These are phyloP conservation scores for Alternaria atra DNA, from an alignment of 2,329 filamentous ascomycete species.

Conservation along the genomic window DNA sequence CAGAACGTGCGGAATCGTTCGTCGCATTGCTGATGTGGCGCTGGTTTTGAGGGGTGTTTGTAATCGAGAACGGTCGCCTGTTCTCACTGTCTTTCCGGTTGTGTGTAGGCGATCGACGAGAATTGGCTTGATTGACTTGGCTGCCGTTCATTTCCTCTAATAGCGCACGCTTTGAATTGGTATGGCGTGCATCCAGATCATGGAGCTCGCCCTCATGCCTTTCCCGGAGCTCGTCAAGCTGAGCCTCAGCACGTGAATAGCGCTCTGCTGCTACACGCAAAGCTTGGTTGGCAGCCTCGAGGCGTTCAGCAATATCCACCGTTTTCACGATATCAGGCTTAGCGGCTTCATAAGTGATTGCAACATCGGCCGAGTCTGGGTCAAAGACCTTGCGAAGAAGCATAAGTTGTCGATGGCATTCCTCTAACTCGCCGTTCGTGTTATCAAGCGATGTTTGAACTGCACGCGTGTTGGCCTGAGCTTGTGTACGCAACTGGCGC, in stretches of 20 bases:
- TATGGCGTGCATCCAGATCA: slow-evolving; percentile 69
- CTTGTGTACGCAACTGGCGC: slow-evolving; percentile 82
- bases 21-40: slow-evolving; percentile 72
- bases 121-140: slow-evolving; percentile 67
- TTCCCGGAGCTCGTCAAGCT: slow-evolving; percentile 79
- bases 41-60: slow-evolving; percentile 77
- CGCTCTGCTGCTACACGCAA: slow-evolving; percentile 84
- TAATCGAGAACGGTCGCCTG: slow-evolving; percentile 72
- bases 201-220: slow-evolving; percentile 76
- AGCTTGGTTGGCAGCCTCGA: slow-evolving; percentile 89
- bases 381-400: slow-evolving; percentile 87
- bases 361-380: slow-evolving; percentile 72
- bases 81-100: slow-evolving; percentile 68
- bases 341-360: slow-evolving; percentile 73
- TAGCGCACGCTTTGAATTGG: slow-evolving; percentile 74
- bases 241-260: slow-evolving; percentile 81
- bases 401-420: slow-evolving; percentile 81
- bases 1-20: slow-evolving; percentile 82
- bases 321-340: slow-evolving; percentile 72
- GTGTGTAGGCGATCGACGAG: slow-evolving; percentile 74
- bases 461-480: slow-evolving; percentile 83
- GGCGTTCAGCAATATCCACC: slow-evolving; percentile 81
- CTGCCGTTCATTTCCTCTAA: slow-evolving; percentile 90
- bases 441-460: slow-evolving; percentile 81
- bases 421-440: slow-evolving; percentile 80